Conservation (phyloP, 208 protist genomes). For the Trypanosoma melophagium region DNA sequence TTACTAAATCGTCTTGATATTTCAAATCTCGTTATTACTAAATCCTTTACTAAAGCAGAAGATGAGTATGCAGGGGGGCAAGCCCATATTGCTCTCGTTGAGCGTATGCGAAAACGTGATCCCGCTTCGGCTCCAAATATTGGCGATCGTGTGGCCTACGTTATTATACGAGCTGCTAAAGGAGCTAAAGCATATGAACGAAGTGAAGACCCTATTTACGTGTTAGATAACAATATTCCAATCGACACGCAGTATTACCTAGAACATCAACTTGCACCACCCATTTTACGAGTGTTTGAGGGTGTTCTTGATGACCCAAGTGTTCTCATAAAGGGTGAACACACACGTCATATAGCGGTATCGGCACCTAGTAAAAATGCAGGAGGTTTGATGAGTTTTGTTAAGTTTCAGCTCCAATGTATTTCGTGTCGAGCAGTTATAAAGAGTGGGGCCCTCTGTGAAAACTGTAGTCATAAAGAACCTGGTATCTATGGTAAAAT, state of each 20-base stretch:
- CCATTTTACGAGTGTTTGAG: conserved; percentile 91
- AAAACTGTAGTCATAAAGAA: conserved; percentile 86
- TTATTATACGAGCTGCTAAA: conserved; percentile 78
- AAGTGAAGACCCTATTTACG: conserved; percentile 99
- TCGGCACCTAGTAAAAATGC: conserved; percentile 90
- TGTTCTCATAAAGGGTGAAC: conserved; percentile 93
- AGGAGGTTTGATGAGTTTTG: conserved; percentile 97
- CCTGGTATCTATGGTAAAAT: conserved; percentile 93
- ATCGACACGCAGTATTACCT: conserved; percentile 90
- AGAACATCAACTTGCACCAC: conserved; percentile 84
- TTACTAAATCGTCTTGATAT: conserved; percentile 87
- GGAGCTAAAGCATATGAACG: conserved; percentile 97
- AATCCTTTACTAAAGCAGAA: conserved; percentile 90
- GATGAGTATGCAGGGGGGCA: conserved; percentile 94
- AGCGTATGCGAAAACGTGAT: conserved; percentile 85
- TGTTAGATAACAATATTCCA: conserved; percentile 88
- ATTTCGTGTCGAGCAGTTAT: conserved; percentile 92
- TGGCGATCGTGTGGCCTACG: conserved; percentile 85
- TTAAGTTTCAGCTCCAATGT: conserved; percentile 94
- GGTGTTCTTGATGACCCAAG: conserved; percentile 95
- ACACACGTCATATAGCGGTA: conserved; percentile 96
- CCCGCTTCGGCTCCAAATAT: conserved; percentile 80
- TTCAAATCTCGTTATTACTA: conserved; percentile 84
- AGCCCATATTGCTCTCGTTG: conserved; percentile 82
- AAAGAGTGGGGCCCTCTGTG: conserved; percentile 90